Evolutionary conservation across 2,329 filamentous ascomycete species (phyloP).

Genomic region (Rhynchosporium secalis): DNA sequence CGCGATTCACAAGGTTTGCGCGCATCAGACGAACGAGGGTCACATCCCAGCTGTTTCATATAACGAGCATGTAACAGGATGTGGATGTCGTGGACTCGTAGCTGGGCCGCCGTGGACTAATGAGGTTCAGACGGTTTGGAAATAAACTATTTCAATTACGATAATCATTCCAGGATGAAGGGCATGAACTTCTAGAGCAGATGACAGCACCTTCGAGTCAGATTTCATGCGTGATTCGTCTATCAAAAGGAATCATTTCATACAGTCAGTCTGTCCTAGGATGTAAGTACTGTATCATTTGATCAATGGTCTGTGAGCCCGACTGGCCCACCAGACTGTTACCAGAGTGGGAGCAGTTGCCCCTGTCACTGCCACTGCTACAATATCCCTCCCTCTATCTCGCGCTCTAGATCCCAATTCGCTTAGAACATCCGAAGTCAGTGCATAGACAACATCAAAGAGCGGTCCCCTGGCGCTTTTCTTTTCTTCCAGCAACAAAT

Average conservation of each 20-base stretch:
- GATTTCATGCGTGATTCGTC: slow-evolving; percentile 6
- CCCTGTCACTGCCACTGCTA: neutral
- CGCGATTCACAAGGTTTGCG: slow-evolving; percentile 25
- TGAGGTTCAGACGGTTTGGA: neutral
- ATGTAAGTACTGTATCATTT: neutral
- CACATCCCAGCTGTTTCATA: slow-evolving; percentile 30
- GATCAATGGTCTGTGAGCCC: slow-evolving; percentile 9
- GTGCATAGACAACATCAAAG: neutral
- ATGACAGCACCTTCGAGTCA: slow-evolving; percentile 19
- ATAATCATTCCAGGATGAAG: neutral
- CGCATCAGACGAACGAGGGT: slow-evolving; percentile 33
- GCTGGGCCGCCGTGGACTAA: too few relatives aligned
- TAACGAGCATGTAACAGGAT: slow-evolving; percentile 17
- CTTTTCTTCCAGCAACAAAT: neutral
- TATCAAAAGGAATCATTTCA: slow-evolving; percentile 2
- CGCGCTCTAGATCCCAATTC: neutral
- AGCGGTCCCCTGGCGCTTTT: slow-evolving; percentile 23
- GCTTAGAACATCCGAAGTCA: neutral
- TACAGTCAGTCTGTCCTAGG: neutral
- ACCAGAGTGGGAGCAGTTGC: neutral
- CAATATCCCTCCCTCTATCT: neutral
- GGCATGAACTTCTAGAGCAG: slow-evolving; percentile 12
- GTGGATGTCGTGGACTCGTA: neutral
- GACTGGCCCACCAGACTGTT: neutral
- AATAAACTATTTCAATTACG: neutral